Conservation (phyloP, 225 moss, liverwort and hornwort genomes). For the Straminergon stramineum region DNA sequence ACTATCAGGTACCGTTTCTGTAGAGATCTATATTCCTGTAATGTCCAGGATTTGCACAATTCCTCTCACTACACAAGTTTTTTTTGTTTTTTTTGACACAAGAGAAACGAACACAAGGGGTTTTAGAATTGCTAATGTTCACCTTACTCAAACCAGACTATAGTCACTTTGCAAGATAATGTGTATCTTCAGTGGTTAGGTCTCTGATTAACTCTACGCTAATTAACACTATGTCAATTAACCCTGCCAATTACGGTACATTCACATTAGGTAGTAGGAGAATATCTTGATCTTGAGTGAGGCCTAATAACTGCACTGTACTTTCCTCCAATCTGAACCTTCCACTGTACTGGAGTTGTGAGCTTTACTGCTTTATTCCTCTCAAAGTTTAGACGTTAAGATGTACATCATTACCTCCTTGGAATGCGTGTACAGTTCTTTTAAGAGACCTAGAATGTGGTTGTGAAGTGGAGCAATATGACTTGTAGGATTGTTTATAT, state of each 20-base stretch:
- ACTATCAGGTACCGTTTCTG: neutral
- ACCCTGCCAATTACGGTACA: neutral
- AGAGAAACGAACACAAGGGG: too few species aligned
- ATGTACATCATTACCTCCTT: neutral
- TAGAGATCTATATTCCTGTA: neutral
- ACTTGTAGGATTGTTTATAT: neutral
- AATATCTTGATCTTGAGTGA: neutral
- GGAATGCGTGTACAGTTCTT: neutral
- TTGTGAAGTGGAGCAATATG: neutral
- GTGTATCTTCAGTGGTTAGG: neutral
- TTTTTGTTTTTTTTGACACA: too few species aligned
- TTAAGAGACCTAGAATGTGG: neutral
- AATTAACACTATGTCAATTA: neutral
- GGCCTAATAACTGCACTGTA: neutral
- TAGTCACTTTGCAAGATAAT: neutral
- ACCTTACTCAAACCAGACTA: neutral
- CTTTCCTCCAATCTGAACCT: neutral
- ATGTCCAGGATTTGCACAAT: neutral
- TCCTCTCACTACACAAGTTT: neutral
- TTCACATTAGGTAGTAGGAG: neutral
- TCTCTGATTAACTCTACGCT: neutral
- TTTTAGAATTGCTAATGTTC: neutral
- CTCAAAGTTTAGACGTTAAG: neutral
- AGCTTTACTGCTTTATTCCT: neutral
- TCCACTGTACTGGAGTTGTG: neutral